Conservation (phyloP, 2,329 filamentous ascomycete species). For the Aureobasidium sp. region DNA sequence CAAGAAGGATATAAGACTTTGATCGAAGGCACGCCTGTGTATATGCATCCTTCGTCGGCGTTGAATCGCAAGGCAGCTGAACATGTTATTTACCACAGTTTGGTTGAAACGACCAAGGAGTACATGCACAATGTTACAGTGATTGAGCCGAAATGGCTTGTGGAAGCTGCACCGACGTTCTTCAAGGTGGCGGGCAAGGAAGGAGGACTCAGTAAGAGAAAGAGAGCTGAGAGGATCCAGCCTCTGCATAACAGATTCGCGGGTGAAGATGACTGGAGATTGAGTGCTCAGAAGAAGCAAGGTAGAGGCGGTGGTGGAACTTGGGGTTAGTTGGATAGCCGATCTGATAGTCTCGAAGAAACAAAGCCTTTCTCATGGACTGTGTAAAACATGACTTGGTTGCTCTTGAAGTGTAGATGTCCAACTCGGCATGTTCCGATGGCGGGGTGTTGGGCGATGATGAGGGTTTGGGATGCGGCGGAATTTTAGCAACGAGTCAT, state of each 20-base stretch:
- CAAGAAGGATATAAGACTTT: constrained; percentile 90
- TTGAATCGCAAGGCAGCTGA: constrained; percentile 74
- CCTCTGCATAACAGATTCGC: constrained; percentile 95
- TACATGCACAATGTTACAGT: constrained; percentile 93
- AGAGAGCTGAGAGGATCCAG: constrained; percentile 95
- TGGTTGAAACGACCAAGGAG: constrained; percentile 87
- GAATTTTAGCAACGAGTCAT: constrained; percentile 14
- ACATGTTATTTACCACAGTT: constrained; percentile 89
- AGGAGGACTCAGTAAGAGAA: constrained; percentile 81
- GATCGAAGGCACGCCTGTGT: too few species aligned
- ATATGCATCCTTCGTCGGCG: constrained; percentile 91
- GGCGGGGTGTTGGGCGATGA: constrained; percentile 8
- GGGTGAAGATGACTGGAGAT: constrained; percentile 93
- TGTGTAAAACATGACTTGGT: too few species aligned
- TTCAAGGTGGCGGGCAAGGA: constrained; percentile 97
- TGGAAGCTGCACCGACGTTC: constrained; percentile 94
- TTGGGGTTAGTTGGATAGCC: constrained; percentile 70
- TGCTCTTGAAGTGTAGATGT: too few species aligned
- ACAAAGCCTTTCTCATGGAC: not conserved
- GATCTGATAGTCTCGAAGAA: not conserved
- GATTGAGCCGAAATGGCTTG: constrained; percentile 84
- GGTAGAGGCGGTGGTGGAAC: constrained; percentile 93
- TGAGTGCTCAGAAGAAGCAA: constrained; percentile 87
- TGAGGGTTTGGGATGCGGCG: constrained; percentile 2
- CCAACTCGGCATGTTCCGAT: constrained; percentile 9